These are phyloP conservation scores for Helianthus annuus DNA, from an alignment of 129 eudicot species.

Conservation along the genomic window HanXRQr2.0-SUNRISE NC_035434.2:117903565-117904064, in stretches of 20 bases:
- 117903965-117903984: conserved; percentile 37
- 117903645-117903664: conserved; percentile 7
- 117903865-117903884: conserved; percentile 69
- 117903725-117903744: conserved; percentile 80
- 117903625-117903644: conserved; percentile 19
- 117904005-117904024: conserved; percentile 46
- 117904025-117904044: conserved; percentile 59
- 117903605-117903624: background rate
- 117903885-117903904: conserved; percentile 58
- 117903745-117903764: conserved; percentile 74
- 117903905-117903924: conserved; percentile 51
- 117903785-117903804: conserved; percentile 50
- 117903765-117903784: conserved; percentile 65
- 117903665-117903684: conserved; percentile 86
- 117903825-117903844: background rate
- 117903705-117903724: conserved; percentile 99
- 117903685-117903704: conserved; percentile 61
- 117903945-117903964: conserved; percentile 66
- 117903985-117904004: conserved; percentile 31
- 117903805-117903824: background rate
- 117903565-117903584: background rate
- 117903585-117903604: background rate
- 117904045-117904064: conserved; percentile 43
- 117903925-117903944: conserved; percentile 37
- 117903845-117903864: background rate